A percentile compares a stretch with the other conserved stretches of the same genome.
Evolutionary conservation across 2,329 filamentous ascomycete genomes (phyloP).

Genomic region (Orbilia ellipsospora): DNA sequence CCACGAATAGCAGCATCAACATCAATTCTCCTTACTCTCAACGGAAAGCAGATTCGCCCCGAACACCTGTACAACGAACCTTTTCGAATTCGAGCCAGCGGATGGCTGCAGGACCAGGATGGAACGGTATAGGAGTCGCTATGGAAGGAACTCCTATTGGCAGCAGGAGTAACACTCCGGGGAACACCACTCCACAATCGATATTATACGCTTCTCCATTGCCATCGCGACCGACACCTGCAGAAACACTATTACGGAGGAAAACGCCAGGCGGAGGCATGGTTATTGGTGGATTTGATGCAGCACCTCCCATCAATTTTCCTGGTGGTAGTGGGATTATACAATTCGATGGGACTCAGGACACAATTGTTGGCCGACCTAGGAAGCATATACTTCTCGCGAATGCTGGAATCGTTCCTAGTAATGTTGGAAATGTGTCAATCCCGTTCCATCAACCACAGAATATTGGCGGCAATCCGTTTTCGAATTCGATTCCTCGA

Average conservation of each 20-base stretch:
- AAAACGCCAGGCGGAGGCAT: conserved; percentile 53
- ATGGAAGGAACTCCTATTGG: not conserved
- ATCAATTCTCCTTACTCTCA: conserved; percentile 11
- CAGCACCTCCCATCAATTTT: conserved; percentile 48
- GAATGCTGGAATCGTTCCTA: conserved; percentile 31
- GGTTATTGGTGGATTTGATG: conserved; percentile 54
- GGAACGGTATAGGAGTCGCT: conserved; percentile 25
- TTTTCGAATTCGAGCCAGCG: conserved; percentile 44
- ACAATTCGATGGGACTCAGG: conserved; percentile 29
- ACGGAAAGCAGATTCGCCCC: conserved; percentile 35
- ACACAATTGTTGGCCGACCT: conserved; percentile 36
- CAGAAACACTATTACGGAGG: conserved; percentile 48
- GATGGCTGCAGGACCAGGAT: conserved; percentile 30
- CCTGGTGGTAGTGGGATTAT: conserved; percentile 43
- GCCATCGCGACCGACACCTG: conserved; percentile 46
- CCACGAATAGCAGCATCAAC: conserved; percentile 25
- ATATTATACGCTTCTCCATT: conserved; percentile 52
- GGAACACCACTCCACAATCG: conserved; percentile 22
- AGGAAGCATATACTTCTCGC: conserved; percentile 51
- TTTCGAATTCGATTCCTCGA: conserved; percentile 12
- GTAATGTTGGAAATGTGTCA: not conserved
- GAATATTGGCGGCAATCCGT: conserved; percentile 15
- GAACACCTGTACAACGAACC: conserved; percentile 54
- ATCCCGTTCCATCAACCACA: conserved; percentile 35
- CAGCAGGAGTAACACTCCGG: not conserved